These are phyloP conservation scores for Suillus subaureus DNA, from an alignment of 768 basidiomycete genomes.

Conservation along the genomic window DNA sequence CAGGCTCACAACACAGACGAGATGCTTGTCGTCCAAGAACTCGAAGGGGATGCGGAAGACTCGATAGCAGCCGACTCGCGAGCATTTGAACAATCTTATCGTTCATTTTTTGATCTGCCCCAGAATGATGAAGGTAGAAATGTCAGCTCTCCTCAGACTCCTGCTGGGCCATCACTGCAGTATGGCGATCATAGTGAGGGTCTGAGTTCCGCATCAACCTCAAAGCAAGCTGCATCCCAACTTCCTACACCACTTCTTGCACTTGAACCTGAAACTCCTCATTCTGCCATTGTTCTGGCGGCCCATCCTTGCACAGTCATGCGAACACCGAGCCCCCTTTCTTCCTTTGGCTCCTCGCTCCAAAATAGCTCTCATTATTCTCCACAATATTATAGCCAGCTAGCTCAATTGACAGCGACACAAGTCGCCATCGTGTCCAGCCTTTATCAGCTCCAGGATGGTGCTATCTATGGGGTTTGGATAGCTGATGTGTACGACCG, in stretches of 20 bases:
- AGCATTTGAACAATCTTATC: background rate
- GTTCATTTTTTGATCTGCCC: conserved; percentile 1
- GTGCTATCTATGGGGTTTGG: conserved; percentile 16
- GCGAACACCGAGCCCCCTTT: conserved; percentile 1
- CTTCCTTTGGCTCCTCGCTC: background rate
- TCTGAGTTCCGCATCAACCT: background rate
- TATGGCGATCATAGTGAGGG: background rate
- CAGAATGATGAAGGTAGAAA: background rate
- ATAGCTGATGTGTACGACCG: conserved; percentile 13
- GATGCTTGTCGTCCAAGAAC: conserved; percentile 1
- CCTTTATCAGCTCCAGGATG: conserved; percentile 21
- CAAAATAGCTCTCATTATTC: background rate
- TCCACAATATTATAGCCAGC: conserved; percentile 9
- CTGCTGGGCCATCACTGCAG: background rate
- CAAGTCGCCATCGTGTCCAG: conserved; percentile 20
- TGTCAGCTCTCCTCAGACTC: background rate
- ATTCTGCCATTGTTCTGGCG: background rate
- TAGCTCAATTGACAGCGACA: conserved; percentile 25
- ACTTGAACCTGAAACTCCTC: background rate
- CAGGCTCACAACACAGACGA: conserved; percentile 3
- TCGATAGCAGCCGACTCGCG: background rate
- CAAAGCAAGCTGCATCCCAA: background rate
- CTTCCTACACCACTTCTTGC: background rate
- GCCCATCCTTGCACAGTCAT: background rate
- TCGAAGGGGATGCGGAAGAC: background rate